These are phyloP conservation scores for Globisporangium ultimum DNA, from an alignment of 352 stramenopile genomes.

Conservation along the genomic window DNA sequence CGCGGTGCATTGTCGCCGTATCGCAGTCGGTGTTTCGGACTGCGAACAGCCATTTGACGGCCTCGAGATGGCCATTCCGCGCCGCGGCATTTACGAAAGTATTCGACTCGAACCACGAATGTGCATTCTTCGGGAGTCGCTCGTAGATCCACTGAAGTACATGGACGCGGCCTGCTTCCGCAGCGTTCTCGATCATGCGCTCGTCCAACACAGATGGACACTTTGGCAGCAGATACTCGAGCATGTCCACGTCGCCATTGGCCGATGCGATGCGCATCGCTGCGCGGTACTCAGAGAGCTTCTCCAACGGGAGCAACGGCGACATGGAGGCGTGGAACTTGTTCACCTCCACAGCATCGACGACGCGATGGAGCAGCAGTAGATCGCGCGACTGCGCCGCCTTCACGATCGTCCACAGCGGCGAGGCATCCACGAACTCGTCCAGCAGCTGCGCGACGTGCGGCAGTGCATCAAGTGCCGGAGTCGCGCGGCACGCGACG, in stretches of 20 bases:
- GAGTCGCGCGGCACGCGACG: too few species aligned
- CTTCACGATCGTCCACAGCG: too few species aligned
- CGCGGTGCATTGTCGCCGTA: constrained; percentile 32
- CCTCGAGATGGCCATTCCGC: constrained; percentile 16
- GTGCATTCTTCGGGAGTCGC: background rate
- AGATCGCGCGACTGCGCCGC: too few species aligned
- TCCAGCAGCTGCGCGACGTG: too few species aligned
- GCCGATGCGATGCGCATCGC: constrained; percentile 13
- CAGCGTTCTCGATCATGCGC: constrained; percentile 7
- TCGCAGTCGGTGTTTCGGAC: constrained; percentile 18
- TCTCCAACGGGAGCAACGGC: background rate
- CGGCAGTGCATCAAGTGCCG: too few species aligned
- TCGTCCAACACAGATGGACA: constrained; percentile 8
- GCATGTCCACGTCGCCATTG: background rate
- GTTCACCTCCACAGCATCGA: too few species aligned
- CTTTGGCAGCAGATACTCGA: constrained; percentile 5
- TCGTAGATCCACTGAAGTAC: constrained; percentile 15
- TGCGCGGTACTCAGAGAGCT: constrained; percentile 7
- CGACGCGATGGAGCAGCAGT: too few species aligned
- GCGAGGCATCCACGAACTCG: too few species aligned
- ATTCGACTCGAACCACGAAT: constrained; percentile 5
- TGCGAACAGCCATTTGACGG: constrained; percentile 21
- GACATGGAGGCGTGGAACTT: too few species aligned
- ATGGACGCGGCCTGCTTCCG: constrained; percentile 6
- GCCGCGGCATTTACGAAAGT: constrained; percentile 7